Base-by-base conservation (phyloP, 306 rosid species). In the Rosa chinensis region DNA sequence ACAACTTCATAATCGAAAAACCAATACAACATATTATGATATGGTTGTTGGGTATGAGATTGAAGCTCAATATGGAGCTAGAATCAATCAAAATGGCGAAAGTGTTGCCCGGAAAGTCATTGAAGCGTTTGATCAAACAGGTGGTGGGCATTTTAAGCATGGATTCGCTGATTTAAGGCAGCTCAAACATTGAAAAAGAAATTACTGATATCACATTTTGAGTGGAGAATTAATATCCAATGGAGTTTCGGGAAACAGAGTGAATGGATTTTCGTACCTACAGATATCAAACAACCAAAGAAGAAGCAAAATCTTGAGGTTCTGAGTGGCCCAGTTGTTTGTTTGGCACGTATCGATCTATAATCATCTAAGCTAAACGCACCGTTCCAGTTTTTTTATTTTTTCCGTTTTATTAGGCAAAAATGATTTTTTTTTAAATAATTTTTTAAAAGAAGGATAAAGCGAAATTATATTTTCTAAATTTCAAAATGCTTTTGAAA, bases 51-150 rank as follows among this genome's bases (percentile, higher is more conserved):
- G 68, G 67, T 20, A 69, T 39, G 18, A n/a, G 69, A 42, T 21
- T 35, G 77, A 18, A 74, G 39, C 23, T 40, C 16, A 40, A 25
- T 23, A 21, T 2, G 21, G 53, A 40, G 68, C 23, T 14, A 6
- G 1, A 59, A 59, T 4, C 37, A 59, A 75, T 32, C 70, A 16
- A 59, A 75, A 42, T 1, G 43, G 44, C 10, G 43, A 43, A 9
- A 42, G 78, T 56, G 14, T 21, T 2, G 53, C 13, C 25, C 71
- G 59, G 52, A 48, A n/a, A 21, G 39, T 39, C 73, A 18, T 35
- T 40, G 39, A 71, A 8, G 85, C 85, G 53, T 78, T 78, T 55
- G 55, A 66, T 10, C 82, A 17, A 82, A 78, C 79, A 78, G 21
- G 25, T 66, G 13, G 44, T 23, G 72, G 47, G 71, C 75, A 13